Base-by-base conservation (phyloP, 371 early-diverging fungal genomes). In the Gilbertella persicaria region DNA sequence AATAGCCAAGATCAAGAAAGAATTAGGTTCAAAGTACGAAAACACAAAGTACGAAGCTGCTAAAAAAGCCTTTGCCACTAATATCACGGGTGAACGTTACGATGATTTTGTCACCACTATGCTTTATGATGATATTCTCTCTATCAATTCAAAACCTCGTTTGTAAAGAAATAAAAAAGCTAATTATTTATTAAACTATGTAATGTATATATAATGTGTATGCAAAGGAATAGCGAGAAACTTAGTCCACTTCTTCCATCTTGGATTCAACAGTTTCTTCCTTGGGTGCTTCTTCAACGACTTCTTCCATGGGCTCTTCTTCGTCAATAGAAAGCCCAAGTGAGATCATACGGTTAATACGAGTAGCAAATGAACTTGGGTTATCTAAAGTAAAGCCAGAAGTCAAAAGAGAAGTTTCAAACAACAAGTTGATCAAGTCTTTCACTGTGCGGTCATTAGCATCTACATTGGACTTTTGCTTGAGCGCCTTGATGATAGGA, bases 271-370 rank as follows among this genome's bases (percentile, higher is more conserved):
- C 91, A 53, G 78, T 84, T 50, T 67, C 83, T 14, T 58, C 55
- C 17, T 42, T 16, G 19, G 55, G 30, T 16, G 49, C 24, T 45
- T 84, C 82, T 51, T 63, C 81, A 7, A 37, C n/a, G n/a, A n/a
- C n/a, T n/a, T n/a, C n/a, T n/a, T n/a, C n/a, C n/a, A n/a, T n/a
- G n/a, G n/a, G 10, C 14, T 51, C 58, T 37, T 66, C 77, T 52
- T 92, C 94, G 69, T 94, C 93, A 58, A 95, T 86, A 73, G 82
- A 78, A 38, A 97, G 88, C 67, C 96, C 96, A 46, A 95, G 89
- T 82, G 92, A 91, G 79, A 96, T 86, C 94, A 95, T 95, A 67
- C 94, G 86, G 86, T 94, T 91, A 78, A 97, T 95, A 74, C 96
- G 93, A 73, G 74, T 73, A 45, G 94, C 86, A 60, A 95, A 96